phyloP scores from a whole-genome alignment of 1,284 basidiomycete species.

The Irpex rosettiformis region DNA sequence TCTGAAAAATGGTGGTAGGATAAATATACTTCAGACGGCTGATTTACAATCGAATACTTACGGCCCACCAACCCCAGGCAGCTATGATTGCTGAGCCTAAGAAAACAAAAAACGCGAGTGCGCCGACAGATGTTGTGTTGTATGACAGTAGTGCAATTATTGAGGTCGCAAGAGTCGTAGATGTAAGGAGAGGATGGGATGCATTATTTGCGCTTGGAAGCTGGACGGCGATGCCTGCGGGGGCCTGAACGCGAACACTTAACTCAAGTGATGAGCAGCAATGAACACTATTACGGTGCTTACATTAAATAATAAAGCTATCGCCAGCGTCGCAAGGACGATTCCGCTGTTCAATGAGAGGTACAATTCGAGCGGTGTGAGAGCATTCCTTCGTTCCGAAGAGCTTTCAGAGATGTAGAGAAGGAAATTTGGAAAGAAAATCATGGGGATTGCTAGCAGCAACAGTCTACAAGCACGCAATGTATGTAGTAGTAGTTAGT shows the following conservation, averaged over 20 bases:
- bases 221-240: background rate
- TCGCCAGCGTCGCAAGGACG: conserved; percentile 47
- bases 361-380: conserved; percentile 67
- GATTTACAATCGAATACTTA: conserved; percentile 33
- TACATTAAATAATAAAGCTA: conserved; percentile 61
- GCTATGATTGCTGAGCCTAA: conserved; percentile 49
- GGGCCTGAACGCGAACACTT: background rate
- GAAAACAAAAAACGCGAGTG: conserved; percentile 50
- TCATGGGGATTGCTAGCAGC: conserved; percentile 41
- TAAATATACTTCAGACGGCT: background rate
- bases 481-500: background rate
- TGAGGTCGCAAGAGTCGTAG: conserved; percentile 48
- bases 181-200: conserved; percentile 59
- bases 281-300: conserved; percentile 17
- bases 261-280: no score
- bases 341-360: conserved; percentile 62
- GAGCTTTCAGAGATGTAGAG: conserved; percentile 54
- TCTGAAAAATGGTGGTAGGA: conserved; percentile 34
- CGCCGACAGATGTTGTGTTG: conserved; percentile 55
- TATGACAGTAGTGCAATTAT: conserved; percentile 63
- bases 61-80: conserved; percentile 70
- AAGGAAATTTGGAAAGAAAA: conserved; percentile 55
- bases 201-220: background rate
- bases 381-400: conserved; percentile 35
- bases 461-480: conserved; percentile 33